Evolutionary conservation across 2,329 filamentous ascomycete genomes (phyloP).

Genomic region (Lachnellula subtilissima): DNA sequence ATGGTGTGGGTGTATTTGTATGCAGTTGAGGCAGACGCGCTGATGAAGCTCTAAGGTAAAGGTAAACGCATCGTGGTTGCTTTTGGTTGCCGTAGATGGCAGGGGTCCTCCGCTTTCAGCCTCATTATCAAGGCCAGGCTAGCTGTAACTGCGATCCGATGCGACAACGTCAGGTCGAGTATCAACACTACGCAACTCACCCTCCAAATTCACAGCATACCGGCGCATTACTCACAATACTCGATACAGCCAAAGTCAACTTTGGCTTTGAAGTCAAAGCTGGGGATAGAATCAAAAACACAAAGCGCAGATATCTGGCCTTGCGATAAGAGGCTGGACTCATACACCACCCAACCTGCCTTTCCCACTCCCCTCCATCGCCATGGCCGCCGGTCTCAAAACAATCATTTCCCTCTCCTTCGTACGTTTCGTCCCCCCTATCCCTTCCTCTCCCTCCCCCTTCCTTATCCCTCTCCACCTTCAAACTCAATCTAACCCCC

Average conservation of each 20-base stretch:
- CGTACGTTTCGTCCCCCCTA: conserved; percentile 45
- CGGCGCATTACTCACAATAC: too few species aligned
- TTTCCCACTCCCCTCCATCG: conserved; percentile 13
- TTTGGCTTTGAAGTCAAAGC: too few species aligned
- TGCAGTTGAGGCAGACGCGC: conserved; percentile 26
- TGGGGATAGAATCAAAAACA: not conserved
- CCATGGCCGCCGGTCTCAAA: conserved; percentile 81
- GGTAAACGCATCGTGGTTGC: conserved; percentile 16
- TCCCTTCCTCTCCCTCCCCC: not conserved
- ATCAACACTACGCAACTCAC: too few species aligned
- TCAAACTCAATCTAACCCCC: conserved; percentile 6
- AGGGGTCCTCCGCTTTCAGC: not conserved
- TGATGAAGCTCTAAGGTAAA: conserved; percentile 28
- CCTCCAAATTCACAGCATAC: too few species aligned
- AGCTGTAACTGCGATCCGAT: conserved; percentile 4
- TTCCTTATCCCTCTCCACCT: not conserved
- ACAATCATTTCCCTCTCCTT: conserved; percentile 99
- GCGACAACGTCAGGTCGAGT: too few species aligned
- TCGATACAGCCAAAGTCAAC: too few species aligned
- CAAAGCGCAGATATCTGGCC: not conserved
- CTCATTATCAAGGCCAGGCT: conserved; percentile 17
- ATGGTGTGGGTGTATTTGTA: conserved; percentile 1
- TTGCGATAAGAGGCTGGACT: not conserved
- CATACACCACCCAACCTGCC: not conserved
- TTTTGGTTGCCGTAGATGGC: conserved; percentile 3